Conservation (phyloP, 331 rosid species). For the Ulmus americana region DNA sequence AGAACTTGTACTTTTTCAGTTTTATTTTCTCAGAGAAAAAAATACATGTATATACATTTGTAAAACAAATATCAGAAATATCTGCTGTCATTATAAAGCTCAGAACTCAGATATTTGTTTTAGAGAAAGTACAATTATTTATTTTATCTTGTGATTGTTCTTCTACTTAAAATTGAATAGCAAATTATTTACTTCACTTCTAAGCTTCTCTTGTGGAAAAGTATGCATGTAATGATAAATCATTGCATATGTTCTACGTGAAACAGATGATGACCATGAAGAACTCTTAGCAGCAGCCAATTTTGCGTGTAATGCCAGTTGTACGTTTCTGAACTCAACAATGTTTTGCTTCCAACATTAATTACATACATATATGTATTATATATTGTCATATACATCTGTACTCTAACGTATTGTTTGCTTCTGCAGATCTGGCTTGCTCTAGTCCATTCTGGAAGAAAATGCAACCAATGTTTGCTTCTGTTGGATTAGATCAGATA, state of each 20-base stretch:
- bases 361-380: neutral
- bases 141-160: no score
- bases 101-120: no score
- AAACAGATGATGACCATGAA: constrained; percentile 60
- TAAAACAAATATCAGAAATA: no score
- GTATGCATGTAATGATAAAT: constrained; percentile 8
- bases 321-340: constrained; percentile 43
- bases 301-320: constrained; percentile 55
- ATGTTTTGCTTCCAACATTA: neutral
- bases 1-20: no score
- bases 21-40: neutral
- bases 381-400: no score
- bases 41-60: neutral
- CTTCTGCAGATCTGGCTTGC: constrained; percentile 56
- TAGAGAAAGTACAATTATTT: no score
- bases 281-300: constrained; percentile 69
- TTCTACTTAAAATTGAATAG: neutral
- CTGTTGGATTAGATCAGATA: constrained; percentile 44
- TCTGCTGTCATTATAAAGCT: no score
- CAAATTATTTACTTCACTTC: neutral
- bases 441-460: constrained; percentile 78
- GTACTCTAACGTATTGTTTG: constrained; percentile 14
- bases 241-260: constrained; percentile 48
- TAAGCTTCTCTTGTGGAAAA: neutral
- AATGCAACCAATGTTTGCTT: constrained; percentile 54